Evolutionary conservation across 257 asterid genomes (phyloP).

Genomic region (Scutellaria galericulata): DNA sequence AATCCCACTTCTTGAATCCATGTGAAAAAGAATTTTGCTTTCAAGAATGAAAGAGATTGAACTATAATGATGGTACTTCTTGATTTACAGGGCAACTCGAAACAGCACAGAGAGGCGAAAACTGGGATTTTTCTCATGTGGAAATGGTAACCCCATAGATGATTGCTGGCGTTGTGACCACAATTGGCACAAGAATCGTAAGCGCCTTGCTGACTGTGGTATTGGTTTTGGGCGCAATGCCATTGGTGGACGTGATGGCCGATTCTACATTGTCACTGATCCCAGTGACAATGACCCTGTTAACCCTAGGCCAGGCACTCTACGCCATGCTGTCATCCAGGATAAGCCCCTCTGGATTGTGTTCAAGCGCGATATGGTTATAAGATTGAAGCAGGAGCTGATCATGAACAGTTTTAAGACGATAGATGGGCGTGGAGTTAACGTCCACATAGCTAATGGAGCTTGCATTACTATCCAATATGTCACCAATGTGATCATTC

Average conservation of each 20-base stretch:
- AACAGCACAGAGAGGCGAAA: conserved; percentile 87
- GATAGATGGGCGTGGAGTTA: conserved; percentile 81
- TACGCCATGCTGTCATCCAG: conserved; percentile 95
- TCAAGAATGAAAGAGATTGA: neutral
- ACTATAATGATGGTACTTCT: neutral
- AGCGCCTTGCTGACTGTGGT: conserved; percentile 83
- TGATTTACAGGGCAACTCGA: conserved; percentile 62
- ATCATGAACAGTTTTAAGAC: conserved; percentile 93
- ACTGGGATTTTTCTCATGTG: conserved; percentile 86
- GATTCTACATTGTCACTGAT: conserved; percentile 79
- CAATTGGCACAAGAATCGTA: conserved; percentile 85
- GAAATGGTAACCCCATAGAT: conserved; percentile 89
- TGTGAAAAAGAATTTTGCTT: neutral
- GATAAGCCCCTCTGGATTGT: conserved; percentile 88
- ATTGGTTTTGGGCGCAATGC: conserved; percentile 96
- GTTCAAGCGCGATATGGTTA: conserved; percentile 89
- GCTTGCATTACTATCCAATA: conserved; percentile 80
- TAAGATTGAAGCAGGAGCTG: conserved; percentile 78
- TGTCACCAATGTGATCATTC: conserved; percentile 77
- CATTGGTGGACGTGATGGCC: conserved; percentile 89
- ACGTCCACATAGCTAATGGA: conserved; percentile 86
- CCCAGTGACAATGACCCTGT: conserved; percentile 75
- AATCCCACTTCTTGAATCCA: conserved; percentile 2
- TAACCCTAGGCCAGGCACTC: conserved; percentile 86
- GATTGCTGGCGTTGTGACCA: conserved; percentile 94